Evolutionary conservation across 2,329 filamentous ascomycete genomes (phyloP).

Genomic region (Sclerotinia nivalis): DNA sequence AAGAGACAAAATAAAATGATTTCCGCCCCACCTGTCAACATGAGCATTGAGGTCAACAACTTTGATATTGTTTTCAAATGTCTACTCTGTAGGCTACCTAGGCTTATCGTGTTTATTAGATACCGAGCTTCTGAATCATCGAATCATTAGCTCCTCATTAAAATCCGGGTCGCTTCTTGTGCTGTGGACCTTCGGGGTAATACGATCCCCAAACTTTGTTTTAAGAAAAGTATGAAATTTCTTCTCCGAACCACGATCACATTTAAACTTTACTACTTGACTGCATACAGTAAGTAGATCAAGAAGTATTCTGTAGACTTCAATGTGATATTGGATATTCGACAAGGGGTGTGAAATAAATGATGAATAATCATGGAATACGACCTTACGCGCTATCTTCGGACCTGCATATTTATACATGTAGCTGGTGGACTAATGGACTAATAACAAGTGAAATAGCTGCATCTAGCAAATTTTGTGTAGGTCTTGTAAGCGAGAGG

Average conservation of each 20-base stretch:
- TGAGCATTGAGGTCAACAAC: neutral
- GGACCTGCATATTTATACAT: conserved; percentile 5
- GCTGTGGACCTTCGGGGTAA: neutral
- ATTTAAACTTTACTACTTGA: neutral
- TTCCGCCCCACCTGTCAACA: neutral
- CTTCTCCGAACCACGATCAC: neutral
- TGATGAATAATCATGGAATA: conserved; percentile 8
- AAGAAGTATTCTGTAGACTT: neutral
- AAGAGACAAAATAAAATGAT: neutral
- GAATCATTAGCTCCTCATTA: neutral
- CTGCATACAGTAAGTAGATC: neutral
- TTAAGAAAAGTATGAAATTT: neutral
- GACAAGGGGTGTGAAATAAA: neutral
- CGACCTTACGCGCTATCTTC: conserved; percentile 2
- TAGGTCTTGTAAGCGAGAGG: neutral
- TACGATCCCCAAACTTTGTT: neutral
- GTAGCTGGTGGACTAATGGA: neutral
- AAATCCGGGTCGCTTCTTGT: conserved; percentile 2
- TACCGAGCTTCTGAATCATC: neutral
- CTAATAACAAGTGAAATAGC: neutral
- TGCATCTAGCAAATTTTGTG: conserved; percentile 4
- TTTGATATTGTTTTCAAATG: neutral
- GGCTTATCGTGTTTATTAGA: neutral
- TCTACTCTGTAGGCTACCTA: neutral
- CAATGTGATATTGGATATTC: neutral